Conservation (phyloP, 1,284 basidiomycete genomes). For the Puccinia hordei region DNA sequence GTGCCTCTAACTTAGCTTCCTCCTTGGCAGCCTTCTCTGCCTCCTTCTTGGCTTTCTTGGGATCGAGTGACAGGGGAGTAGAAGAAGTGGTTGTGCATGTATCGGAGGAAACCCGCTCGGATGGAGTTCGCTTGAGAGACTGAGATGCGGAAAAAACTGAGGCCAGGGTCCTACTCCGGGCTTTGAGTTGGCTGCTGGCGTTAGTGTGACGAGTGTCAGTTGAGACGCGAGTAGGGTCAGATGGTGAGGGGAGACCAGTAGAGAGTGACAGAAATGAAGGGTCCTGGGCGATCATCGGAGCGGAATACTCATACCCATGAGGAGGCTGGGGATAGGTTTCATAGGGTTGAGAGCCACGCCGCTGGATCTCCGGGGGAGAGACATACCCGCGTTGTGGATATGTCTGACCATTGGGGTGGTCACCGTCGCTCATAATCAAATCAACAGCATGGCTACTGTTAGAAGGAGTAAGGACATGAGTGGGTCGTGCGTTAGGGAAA, state of each 20-base stretch:
- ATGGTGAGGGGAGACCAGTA: conserved; percentile 25
- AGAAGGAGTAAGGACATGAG: conserved; percentile 47
- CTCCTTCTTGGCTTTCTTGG: conserved; percentile 87
- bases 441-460: conserved; percentile 43
- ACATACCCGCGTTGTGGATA: conserved; percentile 58
- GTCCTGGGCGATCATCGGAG: conserved; percentile 43
- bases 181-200: conserved; percentile 72
- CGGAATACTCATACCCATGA: conserved; percentile 48
- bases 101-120: conserved; percentile 18
- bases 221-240: background rate
- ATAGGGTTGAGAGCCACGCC: conserved; percentile 37
- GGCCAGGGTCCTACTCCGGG: conserved; percentile 65
- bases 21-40: conserved; percentile 79
- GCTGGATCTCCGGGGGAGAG: conserved; percentile 38
- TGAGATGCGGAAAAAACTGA: conserved; percentile 46
- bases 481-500: conserved; percentile 48
- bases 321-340: conserved; percentile 32
- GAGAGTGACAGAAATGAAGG: conserved; percentile 46
- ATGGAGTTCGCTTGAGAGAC: conserved; percentile 49
- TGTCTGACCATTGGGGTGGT: conserved; percentile 62
- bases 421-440: conserved; percentile 62
- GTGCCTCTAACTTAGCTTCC: conserved; percentile 67
- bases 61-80: conserved; percentile 65
- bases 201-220: conserved; percentile 23
- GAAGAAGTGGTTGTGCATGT: conserved; percentile 59